Conservation (phyloP, 768 basidiomycete species). For the Amanita pallidorosea region DNA sequence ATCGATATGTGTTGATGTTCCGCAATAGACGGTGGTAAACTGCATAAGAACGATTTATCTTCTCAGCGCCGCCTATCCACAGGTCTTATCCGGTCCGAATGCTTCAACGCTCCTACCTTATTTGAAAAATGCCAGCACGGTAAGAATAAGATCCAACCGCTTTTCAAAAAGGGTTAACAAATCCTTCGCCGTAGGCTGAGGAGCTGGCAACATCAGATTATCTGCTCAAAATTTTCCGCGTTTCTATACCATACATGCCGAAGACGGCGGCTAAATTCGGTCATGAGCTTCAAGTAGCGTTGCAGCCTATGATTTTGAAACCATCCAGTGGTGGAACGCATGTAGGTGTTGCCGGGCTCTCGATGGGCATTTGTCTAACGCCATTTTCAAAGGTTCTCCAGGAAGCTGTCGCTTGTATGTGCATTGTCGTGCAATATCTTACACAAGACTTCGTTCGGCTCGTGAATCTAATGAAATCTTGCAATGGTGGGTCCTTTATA, state of each 20-base stretch:
- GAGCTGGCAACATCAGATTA: conserved; percentile 81
- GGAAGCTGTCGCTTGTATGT: conserved; percentile 90
- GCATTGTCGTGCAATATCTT: conserved; percentile 70
- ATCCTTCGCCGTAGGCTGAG: conserved; percentile 43
- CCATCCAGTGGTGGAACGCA: conserved; percentile 58
- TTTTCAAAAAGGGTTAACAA: neutral
- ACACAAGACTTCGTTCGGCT: conserved; percentile 80
- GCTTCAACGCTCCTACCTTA: conserved; percentile 86
- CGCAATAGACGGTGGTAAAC: conserved; percentile 60
- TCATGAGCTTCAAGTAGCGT: conserved; percentile 64
- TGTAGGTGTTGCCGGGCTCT: conserved; percentile 27
- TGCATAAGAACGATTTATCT: conserved; percentile 81
- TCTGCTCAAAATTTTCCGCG: conserved; percentile 80
- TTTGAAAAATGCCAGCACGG: conserved; percentile 71
- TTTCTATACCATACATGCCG: conserved; percentile 79
- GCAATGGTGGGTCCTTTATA: conserved; percentile 49
- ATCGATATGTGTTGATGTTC: neutral
- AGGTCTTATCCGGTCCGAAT: conserved; percentile 71
- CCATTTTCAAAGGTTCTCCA: conserved; percentile 53
- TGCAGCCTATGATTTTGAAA: conserved; percentile 90
- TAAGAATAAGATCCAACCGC: conserved; percentile 22
- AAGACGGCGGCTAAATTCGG: conserved; percentile 86
- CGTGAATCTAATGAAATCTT: conserved; percentile 74
- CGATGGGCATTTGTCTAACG: neutral
- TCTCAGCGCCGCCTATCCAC: conserved; percentile 74